Evolutionary conservation across 768 basidiomycete species (phyloP).

Genomic region (Phlebiopsis gigantea): DNA sequence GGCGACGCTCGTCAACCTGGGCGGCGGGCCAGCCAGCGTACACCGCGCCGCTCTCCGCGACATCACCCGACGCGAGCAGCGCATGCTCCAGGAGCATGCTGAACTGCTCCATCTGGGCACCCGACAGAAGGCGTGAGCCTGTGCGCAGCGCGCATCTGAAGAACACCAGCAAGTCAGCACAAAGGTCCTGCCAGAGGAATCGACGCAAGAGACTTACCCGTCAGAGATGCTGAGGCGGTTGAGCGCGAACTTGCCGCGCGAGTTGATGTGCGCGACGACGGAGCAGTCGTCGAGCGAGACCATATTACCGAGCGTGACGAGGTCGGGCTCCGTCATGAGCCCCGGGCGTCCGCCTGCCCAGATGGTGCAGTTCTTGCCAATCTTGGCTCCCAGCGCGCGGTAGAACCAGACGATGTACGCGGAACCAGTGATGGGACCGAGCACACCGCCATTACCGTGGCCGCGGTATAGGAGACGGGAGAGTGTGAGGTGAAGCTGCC

Average conservation of each 20-base stretch:
- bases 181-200: neutral
- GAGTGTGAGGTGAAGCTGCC: slow-evolving; percentile 41
- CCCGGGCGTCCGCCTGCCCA: slow-evolving; percentile 37
- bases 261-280: slow-evolving; percentile 44
- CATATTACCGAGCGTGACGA: slow-evolving; percentile 40
- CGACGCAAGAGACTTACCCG: slow-evolving; percentile 16
- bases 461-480: slow-evolving; percentile 35
- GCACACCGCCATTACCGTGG: slow-evolving; percentile 37
- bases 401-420: slow-evolving; percentile 36
- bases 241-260: slow-evolving; percentile 39
- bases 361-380: slow-evolving; percentile 37
- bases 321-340: slow-evolving; percentile 44
- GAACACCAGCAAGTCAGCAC: slow-evolving; percentile 16
- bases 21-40: slow-evolving; percentile 44
- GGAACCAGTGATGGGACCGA: slow-evolving; percentile 35
- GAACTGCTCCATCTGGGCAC: slow-evolving; percentile 45
- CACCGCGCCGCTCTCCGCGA: slow-evolving; percentile 33
- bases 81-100: slow-evolving; percentile 47
- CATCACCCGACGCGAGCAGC: slow-evolving; percentile 41
- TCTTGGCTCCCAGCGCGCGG: slow-evolving; percentile 38
- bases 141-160: slow-evolving; percentile 34
- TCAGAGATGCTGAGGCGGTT: slow-evolving; percentile 37
- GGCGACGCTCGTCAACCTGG: slow-evolving; percentile 16
- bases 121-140: slow-evolving; percentile 42
- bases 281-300: slow-evolving; percentile 43